Base-by-base conservation (phyloP, 1,284 basidiomycete genomes). In the Pterula multifida region DNA sequence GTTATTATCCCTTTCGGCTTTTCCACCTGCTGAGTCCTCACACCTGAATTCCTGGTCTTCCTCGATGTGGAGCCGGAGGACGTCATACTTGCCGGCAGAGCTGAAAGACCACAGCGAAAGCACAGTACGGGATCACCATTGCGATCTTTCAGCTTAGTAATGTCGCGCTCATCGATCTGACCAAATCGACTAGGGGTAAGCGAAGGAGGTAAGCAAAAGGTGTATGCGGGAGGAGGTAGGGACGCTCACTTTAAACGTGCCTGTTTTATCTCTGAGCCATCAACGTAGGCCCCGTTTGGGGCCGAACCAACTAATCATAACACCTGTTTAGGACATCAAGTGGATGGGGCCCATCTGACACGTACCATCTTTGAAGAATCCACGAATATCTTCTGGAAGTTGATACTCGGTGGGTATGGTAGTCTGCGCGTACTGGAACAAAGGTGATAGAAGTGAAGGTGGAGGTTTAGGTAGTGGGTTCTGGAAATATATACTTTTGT, bases 121-220 rank as follows among this genome's bases (percentile, higher is more conserved):
- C 95, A 99, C 26, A 94, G 70, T 6, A 97, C 80, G 1, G 85
- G 77, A 0, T 76, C 73, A 3, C 88, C 85, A 59, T 87, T 90
- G 57, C 83, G 79, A 65, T 97, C 94, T 61, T 85, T 88, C 47
- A 95, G 70, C 50, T 88, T 81, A 68, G 85, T 81, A 4, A 90
- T 82, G 65, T 98, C 96, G 36, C 94, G 85, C 53, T 94, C 91
- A 61, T 98, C 96, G 28, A 88, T 67, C 57, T 89, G 82, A 11
- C 91, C 92, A 60, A 85, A 84, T 35, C 90, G 90, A 63, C 92
- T 95, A 58, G n/a, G 17, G 13, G 17, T 6, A 19, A 22, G 19
- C 4, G 39, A 42, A 17, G 9, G 17, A 19, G 19, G 39, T 11
- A 17, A 22, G 54, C 48, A 47, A 50, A 44, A 52, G 56, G 54